Percentiles rank a stretch among this genome's conserved stretches.
Conservation (phyloP, 2,329 filamentous ascomycete genomes). For the Calonectria pseudoturangicola region DNA sequence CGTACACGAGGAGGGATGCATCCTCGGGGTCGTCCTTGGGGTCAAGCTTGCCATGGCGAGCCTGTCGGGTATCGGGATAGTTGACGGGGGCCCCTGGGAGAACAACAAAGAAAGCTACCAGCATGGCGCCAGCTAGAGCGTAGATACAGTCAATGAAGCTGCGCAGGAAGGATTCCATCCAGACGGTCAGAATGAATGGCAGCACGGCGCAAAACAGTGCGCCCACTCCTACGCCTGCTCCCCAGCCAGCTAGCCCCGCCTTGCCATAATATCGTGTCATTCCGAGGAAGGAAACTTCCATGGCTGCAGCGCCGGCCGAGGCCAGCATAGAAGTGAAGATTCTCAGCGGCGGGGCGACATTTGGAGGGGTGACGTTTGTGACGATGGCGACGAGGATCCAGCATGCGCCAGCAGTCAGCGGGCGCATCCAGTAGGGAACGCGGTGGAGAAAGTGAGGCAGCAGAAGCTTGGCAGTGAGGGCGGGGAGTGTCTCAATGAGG, state of each 20-base stretch:
- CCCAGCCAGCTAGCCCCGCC: slow-evolving; percentile 60
- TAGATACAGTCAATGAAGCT: slow-evolving; percentile 54
- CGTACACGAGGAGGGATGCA: slow-evolving; percentile 63
- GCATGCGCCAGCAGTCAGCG: slow-evolving; percentile 50
- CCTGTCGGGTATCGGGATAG: slow-evolving; percentile 43
- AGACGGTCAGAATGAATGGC: slow-evolving; percentile 56
- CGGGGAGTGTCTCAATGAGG: slow-evolving; percentile 58
- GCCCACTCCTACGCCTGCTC: slow-evolving; percentile 58
- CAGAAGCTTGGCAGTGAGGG: slow-evolving; percentile 54
- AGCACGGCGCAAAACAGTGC: slow-evolving; percentile 54
- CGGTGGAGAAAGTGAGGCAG: slow-evolving; percentile 55
- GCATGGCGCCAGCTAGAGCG: slow-evolving; percentile 52
- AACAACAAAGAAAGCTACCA: slow-evolving; percentile 55
- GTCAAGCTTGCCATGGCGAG: slow-evolving; percentile 38
- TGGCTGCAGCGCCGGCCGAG: slow-evolving; percentile 55
- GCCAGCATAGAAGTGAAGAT: slow-evolving; percentile 56
- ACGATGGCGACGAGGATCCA: slow-evolving; percentile 57
- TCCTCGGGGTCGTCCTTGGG: slow-evolving; percentile 43
- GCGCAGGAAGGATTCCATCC: slow-evolving; percentile 54
- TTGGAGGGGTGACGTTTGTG: slow-evolving; percentile 56
- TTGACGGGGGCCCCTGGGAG: slow-evolving; percentile 54
- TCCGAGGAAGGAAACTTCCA: slow-evolving; percentile 59
- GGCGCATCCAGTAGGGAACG: slow-evolving; percentile 55
- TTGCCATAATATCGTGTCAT: slow-evolving; percentile 56
- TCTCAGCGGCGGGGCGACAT: slow-evolving; percentile 57